These are phyloP conservation scores for Amauroascus niger DNA, from an alignment of 2,329 filamentous ascomycete species.

Conservation along the genomic window DNA sequence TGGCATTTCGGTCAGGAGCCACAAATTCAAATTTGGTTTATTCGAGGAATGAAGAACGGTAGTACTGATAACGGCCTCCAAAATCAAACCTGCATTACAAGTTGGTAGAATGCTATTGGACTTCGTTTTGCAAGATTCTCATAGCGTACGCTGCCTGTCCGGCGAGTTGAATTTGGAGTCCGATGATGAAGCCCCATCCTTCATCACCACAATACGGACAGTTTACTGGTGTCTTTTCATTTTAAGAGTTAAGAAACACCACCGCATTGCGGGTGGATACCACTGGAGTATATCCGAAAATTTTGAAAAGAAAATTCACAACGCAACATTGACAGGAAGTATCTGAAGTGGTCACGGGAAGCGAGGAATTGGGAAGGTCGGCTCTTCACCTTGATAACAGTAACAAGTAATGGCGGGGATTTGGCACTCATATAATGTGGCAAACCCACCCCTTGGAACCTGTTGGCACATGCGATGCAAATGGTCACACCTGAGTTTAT, in stretches of 20 bases:
- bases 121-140: slow-evolving; percentile 1
- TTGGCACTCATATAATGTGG: background rate
- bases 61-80: too few species aligned
- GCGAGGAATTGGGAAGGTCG: background rate
- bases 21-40: slow-evolving; percentile 11
- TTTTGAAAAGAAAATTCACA: background rate
- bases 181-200: slow-evolving; percentile 6
- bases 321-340: background rate
- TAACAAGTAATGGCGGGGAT: background rate
- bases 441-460: background rate
- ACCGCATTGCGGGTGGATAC: background rate
- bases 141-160: slow-evolving; percentile 1
- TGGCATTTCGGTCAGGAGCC: slow-evolving; percentile 8
- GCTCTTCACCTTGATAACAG: background rate
- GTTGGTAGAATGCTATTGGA: background rate
- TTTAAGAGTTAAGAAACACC: slow-evolving; percentile 3
- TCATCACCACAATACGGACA: slow-evolving; percentile 12
- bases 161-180: slow-evolving; percentile 1
- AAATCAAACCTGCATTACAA: slow-evolving; percentile 15
- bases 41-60: too few species aligned
- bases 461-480: background rate
- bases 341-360: background rate
- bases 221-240: slow-evolving; percentile 7
- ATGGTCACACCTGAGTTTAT: background rate
- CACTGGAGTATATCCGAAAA: slow-evolving; percentile 3